Evolutionary conservation across 768 basidiomycete species (phyloP), one percentile per base, ranked within the genome.

Genomic region (Galerina marginata): DNA sequence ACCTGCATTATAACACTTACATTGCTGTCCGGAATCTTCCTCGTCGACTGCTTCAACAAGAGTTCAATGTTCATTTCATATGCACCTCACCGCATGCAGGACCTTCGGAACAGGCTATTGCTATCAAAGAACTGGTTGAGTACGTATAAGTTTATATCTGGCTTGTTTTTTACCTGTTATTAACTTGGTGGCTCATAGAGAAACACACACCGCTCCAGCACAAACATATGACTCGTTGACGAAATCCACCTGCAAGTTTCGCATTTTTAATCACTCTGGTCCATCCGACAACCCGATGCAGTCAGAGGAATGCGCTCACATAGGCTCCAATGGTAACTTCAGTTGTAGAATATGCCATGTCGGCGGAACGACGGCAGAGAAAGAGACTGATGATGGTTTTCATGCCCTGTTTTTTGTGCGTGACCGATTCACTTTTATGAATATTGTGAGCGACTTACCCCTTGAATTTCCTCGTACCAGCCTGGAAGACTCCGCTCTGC

Each of bases 1-100:
- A 81, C 60, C 78, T 79, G 53, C 81, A 83, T 53, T 74, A 66
- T 65, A 81, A 79, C 49, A 71, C 75, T 0, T 81, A 80, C 48
- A 64, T 78, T 20, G 72, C 67, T 0, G 73, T 79, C 46, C 56
- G 68, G 10, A 78, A 75, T 56, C 66, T 81, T 0, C 80, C 77
- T 0, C 66, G 69, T 6, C 47, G 66, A 23, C 64, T 79, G 11
- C 61, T 80, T 0, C 68, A 77, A 3, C 76, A 79, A 51, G 70
- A 81, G 49, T 74, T 65, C 26, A 71, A 74, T 65, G 66, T 73
- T 20, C 75, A 75, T n/a, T 81, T 81, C 56, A 54, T 77, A 1
- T 79, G 74, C 6, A 77, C 76, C 0, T 83, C 79, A 6, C 70
- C 68, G 7, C 54, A 74, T 60, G 78, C 79, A 1, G 59, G 62